Base-by-base conservation (phyloP, 2,329 filamentous ascomycete species). In the Dothistroma septosporum region DNA sequence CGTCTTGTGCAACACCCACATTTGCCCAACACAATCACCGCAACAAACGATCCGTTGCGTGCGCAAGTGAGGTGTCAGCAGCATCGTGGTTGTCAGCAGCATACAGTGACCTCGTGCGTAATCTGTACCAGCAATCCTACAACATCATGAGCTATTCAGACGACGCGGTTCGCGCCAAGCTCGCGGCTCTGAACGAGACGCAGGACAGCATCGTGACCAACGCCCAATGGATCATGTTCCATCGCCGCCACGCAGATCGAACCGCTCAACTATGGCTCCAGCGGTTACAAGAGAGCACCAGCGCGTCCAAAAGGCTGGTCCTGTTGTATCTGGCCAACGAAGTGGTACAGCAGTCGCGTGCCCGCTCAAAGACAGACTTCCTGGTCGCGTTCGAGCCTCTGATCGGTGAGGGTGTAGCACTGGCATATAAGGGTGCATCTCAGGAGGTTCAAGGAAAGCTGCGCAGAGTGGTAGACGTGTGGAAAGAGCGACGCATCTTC, bases 211-310 rank as follows among this genome's bases (percentile, higher is more conserved):
- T 99, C 72, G 86, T 96, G 63, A 93, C 91, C 37, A 92, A 96
- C 64, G 92, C 94, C 60, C 93, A 97, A 86, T 99, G 95, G 95
- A 94, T 99, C 64, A 95, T 99, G 89, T 99, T 99, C 75, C 93
- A 99, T 78, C 89, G 92, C 75, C 87, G 94, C 75, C 90, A 97
- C 77, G 93, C 95, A 57, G 91, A 96, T 68, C 87, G 90, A 64
- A 97, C 93, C 21, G 92, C 91, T 21, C 88, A 93, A 73, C 84
- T 97, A 57, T 99, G 94, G 94, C 81, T 96, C 64, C 88, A 94
- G 69, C 87, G 90, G 62, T 80, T 99, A 61, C 94, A 92, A 72
- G 93, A 97, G 68, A 92, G 91, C 1, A 86, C 89, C n/a, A 63
- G 52, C 53, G 86, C 89, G 7, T 85, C 88, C 61, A 97, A 96